Base-by-base conservation (phyloP, 768 basidiomycete species). In the Leccinum imitatum region DNA sequence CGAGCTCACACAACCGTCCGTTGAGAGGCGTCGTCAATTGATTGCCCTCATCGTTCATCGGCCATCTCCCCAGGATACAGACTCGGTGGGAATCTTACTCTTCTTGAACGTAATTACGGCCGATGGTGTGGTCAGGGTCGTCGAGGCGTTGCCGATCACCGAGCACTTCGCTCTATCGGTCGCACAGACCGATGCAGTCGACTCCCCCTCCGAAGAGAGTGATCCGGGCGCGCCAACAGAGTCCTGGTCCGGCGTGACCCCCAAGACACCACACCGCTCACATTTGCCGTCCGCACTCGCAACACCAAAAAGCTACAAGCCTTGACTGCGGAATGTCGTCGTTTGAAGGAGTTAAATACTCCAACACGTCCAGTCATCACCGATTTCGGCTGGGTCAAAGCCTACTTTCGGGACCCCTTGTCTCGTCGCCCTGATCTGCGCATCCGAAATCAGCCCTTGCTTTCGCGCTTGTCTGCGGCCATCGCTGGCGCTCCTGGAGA, bases 401-500 rank as follows among this genome's bases (percentile, higher is more conserved):
- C 50, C 2, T 71, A 71, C 50, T 1, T 63, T 13, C 51, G 53
- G 21, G 51, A 58, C 6, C 19, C 46, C 6, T 37, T 57, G 6
- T 67, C 63, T 47, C 50, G 50, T 52, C 54, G 59, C 19, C 39
- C 58, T 53, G 89, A 91, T 73, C 74, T 92, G 23, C 83, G 89
- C 17, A 50, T 77, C 46, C 69, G 75, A 6, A 78, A 71, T 50
- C 75, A 73, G 60, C 82, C 85, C 1, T 64, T 87, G n/a, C 74
- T 82, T 58, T 67, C 74, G 8, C 82, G 81, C 10, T 78, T 93
- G 23, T 88, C 90, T 19, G 66, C 76, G 1, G 82, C 87, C 2
- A 75, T 75, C 65, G 87, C 90, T 9, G 91, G 91, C 2, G 67
- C 77, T 47, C 79, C 83, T 17, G 84, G 82, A 7, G 82, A 90